These are phyloP conservation scores for Aspergillus saccharolyticus DNA, from an alignment of 495 filamentous ascomycete species.

Conservation along the genomic window DNA sequence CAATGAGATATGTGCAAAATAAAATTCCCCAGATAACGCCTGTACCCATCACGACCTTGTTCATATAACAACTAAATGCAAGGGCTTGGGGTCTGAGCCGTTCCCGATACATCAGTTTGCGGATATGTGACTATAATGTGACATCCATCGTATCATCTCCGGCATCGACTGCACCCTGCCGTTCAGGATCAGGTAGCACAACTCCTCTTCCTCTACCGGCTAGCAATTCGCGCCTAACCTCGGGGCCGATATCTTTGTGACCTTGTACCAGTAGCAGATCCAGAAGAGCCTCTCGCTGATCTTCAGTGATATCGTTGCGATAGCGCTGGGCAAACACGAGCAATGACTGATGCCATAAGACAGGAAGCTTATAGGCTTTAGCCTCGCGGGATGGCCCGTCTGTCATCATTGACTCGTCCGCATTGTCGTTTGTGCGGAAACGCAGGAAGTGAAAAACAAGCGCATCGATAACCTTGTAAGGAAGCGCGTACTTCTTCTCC, in stretches of 20 bases:
- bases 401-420: constrained; percentile 43
- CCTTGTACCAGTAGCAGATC: constrained; percentile 84
- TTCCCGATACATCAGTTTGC: constrained; percentile 19
- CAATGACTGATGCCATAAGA: constrained; percentile 87
- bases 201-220: constrained; percentile 85
- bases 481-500: constrained; percentile 95
- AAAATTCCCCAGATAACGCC: constrained; percentile 21
- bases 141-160: constrained; percentile 92
- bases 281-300: constrained; percentile 85
- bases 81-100: not conserved
- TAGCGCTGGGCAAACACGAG: constrained; percentile 92
- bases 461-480: constrained; percentile 89
- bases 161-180: constrained; percentile 52
- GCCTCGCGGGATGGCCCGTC: constrained; percentile 32
- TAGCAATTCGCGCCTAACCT: constrained; percentile 84
- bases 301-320: constrained; percentile 86
- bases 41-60: constrained; percentile 22
- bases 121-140: constrained; percentile 28
- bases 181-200: constrained; percentile 49
- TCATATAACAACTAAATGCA: constrained; percentile 23
- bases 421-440: constrained; percentile 58
- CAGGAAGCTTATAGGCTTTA: constrained; percentile 60
- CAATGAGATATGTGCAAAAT: not conserved
- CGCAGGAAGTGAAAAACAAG: constrained; percentile 95
- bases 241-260: constrained; percentile 83